Evolutionary conservation across 2,329 filamentous ascomycete genomes (phyloP).

Genomic region (Aspergillus bombycis): DNA sequence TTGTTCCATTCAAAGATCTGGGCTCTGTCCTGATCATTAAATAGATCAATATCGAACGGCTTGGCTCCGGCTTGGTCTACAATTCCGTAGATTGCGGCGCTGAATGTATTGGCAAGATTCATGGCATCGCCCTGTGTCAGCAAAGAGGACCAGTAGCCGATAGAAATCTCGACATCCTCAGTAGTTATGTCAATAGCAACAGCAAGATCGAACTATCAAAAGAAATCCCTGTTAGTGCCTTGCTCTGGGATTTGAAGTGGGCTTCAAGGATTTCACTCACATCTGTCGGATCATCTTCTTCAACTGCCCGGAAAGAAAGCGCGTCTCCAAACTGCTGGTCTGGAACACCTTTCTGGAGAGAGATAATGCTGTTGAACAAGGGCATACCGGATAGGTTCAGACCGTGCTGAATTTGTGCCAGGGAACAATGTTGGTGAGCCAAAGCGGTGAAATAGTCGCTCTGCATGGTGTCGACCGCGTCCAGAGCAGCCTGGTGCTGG

Average conservation of each 20-base stretch:
- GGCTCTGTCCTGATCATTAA: background rate
- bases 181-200: background rate
- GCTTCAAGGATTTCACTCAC: background rate
- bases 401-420: background rate
- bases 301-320: background rate
- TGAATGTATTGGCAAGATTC: background rate
- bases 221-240: background rate
- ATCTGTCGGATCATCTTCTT: conserved; percentile 3
- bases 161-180: background rate
- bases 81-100: background rate
- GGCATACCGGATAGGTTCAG: background rate
- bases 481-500: background rate
- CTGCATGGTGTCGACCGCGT: background rate
- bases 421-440: background rate
- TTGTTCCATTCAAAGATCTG: conserved; percentile 4
- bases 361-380: conserved; percentile 2
- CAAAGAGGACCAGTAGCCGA: background rate
- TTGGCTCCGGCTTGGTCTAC: background rate
- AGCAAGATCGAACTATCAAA: background rate
- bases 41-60: background rate
- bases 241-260: background rate
- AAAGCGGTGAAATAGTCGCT: background rate
- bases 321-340: background rate
- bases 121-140: background rate
- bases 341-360: conserved; percentile 3